Conservation (phyloP, 108 stramenopile genomes). For the Fragilaria radians region DNA sequence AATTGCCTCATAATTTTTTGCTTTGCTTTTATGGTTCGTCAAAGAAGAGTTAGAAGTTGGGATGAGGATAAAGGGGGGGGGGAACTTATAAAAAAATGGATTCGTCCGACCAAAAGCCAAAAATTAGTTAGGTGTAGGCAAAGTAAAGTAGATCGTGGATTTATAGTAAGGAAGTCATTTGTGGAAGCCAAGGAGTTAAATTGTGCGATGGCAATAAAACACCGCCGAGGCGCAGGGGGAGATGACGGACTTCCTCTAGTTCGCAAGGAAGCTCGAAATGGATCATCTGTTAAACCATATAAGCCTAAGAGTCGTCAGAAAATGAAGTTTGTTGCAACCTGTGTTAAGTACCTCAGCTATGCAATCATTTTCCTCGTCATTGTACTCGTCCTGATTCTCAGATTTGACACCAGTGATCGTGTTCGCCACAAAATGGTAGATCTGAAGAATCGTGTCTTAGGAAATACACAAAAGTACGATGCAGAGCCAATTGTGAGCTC, state of each 20-base stretch:
- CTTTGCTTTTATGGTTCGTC: too few relatives aligned
- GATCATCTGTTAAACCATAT: neutral
- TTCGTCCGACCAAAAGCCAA: too few relatives aligned
- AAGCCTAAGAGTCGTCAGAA: neutral
- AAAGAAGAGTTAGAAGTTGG: too few relatives aligned
- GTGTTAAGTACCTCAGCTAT: neutral
- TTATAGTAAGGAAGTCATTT: too few relatives aligned
- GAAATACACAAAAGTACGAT: neutral
- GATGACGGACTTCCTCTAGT: neutral
- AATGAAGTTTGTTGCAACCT: neutral
- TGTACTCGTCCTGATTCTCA: neutral
- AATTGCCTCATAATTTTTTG: too few relatives aligned
- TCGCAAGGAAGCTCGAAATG: neutral
- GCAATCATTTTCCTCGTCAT: neutral
- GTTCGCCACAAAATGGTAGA: neutral
- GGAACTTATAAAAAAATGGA: too few relatives aligned
- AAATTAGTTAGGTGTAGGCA: too few relatives aligned
- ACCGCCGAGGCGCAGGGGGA: neutral
- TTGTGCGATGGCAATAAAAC: neutral
- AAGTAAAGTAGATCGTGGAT: too few relatives aligned
- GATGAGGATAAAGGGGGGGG: too few relatives aligned
- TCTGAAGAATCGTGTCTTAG: neutral
- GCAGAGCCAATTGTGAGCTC: neutral
- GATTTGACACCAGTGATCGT: neutral
- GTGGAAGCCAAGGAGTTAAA: too few relatives aligned